A percentile compares a stretch with the other conserved stretches of the same genome.
Conservation (phyloP, 2,329 filamentous ascomycete species). For the Alternaria gaisen region DNA sequence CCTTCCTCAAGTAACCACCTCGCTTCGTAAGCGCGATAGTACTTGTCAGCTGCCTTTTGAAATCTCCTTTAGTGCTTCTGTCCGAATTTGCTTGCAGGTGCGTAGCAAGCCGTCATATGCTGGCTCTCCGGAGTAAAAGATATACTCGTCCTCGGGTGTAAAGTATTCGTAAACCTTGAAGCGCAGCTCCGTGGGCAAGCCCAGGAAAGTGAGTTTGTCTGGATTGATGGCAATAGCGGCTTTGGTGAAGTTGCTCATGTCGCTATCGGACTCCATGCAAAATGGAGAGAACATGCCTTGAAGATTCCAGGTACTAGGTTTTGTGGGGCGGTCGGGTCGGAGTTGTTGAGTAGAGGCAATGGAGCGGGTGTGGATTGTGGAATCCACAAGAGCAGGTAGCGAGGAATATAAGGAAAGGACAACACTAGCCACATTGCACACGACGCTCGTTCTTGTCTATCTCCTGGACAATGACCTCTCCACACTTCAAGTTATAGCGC, state of each 20-base stretch:
- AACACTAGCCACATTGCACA: too few relatives aligned
- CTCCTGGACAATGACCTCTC: too few relatives aligned
- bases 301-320: neutral
- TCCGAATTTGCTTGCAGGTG: neutral
- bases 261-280: neutral
- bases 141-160: neutral
- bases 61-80: neutral
- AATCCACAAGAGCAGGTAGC: too few relatives aligned
- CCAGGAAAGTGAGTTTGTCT: neutral
- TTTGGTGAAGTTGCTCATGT: neutral
- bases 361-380: neutral
- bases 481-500: too few relatives aligned
- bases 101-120: neutral
- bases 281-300: neutral
- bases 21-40: neutral
- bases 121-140: accelerated
- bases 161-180: neutral
- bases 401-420: too few relatives aligned
- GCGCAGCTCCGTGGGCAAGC: neutral
- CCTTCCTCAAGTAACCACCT: neutral
- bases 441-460: too few relatives aligned
- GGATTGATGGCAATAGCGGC: neutral
- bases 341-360: neutral
- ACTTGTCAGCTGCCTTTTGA: neutral
- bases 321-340: neutral